A percentile compares a stretch with the other conserved stretches of the same genome.
phyloP scores from a whole-genome alignment of 305 asterid species.

The Galium porrigens region DNA sequence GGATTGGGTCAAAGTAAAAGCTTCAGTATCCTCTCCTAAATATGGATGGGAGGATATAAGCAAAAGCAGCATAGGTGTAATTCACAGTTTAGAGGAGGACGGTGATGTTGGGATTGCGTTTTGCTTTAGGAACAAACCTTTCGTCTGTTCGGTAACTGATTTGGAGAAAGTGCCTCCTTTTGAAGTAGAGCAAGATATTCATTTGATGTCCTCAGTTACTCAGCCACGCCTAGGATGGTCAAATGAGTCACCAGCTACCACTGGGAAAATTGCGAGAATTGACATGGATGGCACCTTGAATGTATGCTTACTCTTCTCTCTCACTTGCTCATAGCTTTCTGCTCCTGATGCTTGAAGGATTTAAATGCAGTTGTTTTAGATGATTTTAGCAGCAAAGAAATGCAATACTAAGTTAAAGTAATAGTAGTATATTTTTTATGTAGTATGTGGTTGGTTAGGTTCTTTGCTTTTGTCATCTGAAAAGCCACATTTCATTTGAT shows the following conservation, averaged over 20 bases:
- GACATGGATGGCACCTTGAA: conserved; percentile 92
- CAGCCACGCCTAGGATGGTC: conserved; percentile 98
- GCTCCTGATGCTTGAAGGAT: not conserved
- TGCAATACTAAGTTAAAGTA: not conserved
- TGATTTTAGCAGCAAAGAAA: not conserved
- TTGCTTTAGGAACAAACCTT: conserved; percentile 86
- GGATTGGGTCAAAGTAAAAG: conserved; percentile 80
- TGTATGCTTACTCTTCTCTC: conserved; percentile 38
- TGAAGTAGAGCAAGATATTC: conserved; percentile 78
- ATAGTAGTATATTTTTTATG: not conserved
- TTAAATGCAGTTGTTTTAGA: not conserved
- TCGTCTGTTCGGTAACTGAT: conserved; percentile 77
- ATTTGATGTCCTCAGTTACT: conserved; percentile 51
- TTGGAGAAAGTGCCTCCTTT: conserved; percentile 76
- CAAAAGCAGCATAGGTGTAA: conserved; percentile 62
- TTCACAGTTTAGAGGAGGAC: conserved; percentile 91
- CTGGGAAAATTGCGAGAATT: conserved; percentile 67
- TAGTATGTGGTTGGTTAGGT: not conserved
- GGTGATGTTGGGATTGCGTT: conserved; percentile 90
- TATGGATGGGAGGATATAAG: conserved; percentile 95
- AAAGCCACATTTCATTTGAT: not conserved
- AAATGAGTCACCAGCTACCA: conserved; percentile 69
- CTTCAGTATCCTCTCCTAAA: conserved; percentile 87
- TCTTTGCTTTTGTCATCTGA: not conserved
- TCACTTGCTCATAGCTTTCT: not conserved